Percentiles rank a stretch among this genome's conserved stretches.
phyloP scores from a whole-genome alignment of 305 asterid species.

The Fraxinus nigra region DNA sequence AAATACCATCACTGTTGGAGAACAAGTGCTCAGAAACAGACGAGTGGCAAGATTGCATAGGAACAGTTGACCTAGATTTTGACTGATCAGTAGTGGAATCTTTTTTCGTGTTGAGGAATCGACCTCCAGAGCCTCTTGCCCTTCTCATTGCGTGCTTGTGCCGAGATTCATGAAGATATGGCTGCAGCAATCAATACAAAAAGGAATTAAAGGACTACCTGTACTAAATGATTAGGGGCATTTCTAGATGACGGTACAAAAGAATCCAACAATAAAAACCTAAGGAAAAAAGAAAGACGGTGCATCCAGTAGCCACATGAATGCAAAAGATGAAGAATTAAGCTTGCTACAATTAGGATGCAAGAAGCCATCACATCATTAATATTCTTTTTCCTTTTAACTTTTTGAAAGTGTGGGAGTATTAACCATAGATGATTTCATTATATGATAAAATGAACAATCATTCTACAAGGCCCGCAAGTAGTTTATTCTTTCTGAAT shows the following conservation, averaged over 20 bases:
- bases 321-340: neutral
- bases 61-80: slow-evolving; percentile 27
- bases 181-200: slow-evolving; percentile 35
- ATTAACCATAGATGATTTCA: neutral
- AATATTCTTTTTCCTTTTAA: neutral
- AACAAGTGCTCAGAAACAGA: slow-evolving; percentile 41
- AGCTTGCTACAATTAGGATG: neutral
- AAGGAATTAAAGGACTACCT: slow-evolving; percentile 1
- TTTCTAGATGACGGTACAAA: neutral
- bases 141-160: slow-evolving; percentile 74
- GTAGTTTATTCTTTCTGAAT: neutral
- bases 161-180: slow-evolving; percentile 84
- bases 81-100: slow-evolving; percentile 33
- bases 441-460: neutral
- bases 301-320: neutral
- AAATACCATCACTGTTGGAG: slow-evolving; percentile 25
- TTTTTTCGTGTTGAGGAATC: slow-evolving; percentile 71
- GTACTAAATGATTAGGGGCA: neutral
- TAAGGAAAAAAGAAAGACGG: neutral
- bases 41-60: slow-evolving; percentile 39
- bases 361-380: neutral
- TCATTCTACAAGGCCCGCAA: neutral
- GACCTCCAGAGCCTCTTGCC: slow-evolving; percentile 80
- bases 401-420: neutral
- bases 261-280: neutral